Evolutionary conservation across 257 asterid species (phyloP), one percentile per base, ranked within the genome.

Genomic region (Datura wrightii): DNA sequence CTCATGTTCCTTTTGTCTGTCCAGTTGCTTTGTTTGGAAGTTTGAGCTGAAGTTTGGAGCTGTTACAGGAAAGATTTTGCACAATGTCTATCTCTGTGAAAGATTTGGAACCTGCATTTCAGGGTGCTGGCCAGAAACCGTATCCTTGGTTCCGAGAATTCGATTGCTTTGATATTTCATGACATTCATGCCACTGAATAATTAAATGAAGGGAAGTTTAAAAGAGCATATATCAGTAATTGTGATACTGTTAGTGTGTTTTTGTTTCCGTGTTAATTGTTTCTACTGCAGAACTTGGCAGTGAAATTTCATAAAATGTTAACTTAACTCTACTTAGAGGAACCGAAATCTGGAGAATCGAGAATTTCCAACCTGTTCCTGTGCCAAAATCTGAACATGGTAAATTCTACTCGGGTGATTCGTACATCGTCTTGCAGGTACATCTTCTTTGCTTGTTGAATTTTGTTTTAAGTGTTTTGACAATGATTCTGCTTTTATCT

Each of bases 311-410:
- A 8, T 82, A 9, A 70, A 42, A 16, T 18, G 13, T 70, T 42
- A 0, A 42, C 95, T 89, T 93, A 91, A 93, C 91, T 13, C 79
- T 39, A 41, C 5, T 8, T 69, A 96, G 99, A 85, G 99, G 99
- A 79, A 92, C 91, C n/a, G 99, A 96, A 84, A 94, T 96, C 55
- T 96, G 99, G 99, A 94, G 99, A 91, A 93, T 96, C 24, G 98
- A 96, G 88, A 92, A 92, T 89, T 94, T 96, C 87, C 94, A 89
- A 82, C 99, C 98, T 16, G 98, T 96, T 92, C 97, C 94, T 79
- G 85, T 92, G 86, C 95, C 99, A 83, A 96, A 94, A 89, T 65
- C 97, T 54, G 95, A 93, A 60, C 87, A 91, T 90, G 99, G 98
- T 69, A 96, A 93, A 96, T 94, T 96, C 92, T 94, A 93, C 91